Evolutionary conservation across 2,329 filamentous ascomycete genomes (phyloP), one percentile per base, ranked within the genome.

Genomic region (Colletotrichum endophyticum): DNA sequence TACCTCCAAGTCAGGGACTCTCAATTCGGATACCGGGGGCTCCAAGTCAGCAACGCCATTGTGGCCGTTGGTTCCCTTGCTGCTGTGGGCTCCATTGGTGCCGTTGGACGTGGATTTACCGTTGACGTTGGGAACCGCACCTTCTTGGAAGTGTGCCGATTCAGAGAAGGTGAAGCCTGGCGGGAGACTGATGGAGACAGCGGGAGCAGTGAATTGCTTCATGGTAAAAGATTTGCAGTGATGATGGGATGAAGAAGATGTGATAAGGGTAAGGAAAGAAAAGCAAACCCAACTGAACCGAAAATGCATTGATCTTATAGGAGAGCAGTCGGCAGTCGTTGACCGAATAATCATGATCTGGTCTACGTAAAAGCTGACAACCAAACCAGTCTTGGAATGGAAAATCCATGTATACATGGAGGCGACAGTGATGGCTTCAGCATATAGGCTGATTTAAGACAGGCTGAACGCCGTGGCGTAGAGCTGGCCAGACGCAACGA

Each of bases 1-100:
- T 5, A 81, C 78, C n/a, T 79, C 82, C 39, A 78, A 76, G 8
- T 68, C 61, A 36, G 62, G n/a, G 16, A 6, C 6, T 13, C 16
- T 4, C 22, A 39, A n/a, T 2, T 13, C 6, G 12, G 13, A 27
- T 19, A 30, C 59, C 11, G 27, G 27, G 8, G 16, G n/a, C 32
- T 62, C 12, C 49, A 25, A 6, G 16, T 56, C 19, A 56, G 22
- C 32, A n/a, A 36, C 34, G 5, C 15, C 56, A 7, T 30, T 13
- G 5, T 59, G 56, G 15, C 19, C 66, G 19, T 44, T 63, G 5
- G 57, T 28, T 19, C 56, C 66, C 12, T 32, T 63, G 64, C 25
- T 62, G 16, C 32, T 34, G 56, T 28, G n/a, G 25, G 22, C 8
- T 19, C 25, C 66, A 53, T 56, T 59, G n/a, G 66, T 59, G 15